Evolutionary conservation across 257 asterid species (phyloP).

Genomic region (Nicotiana noctiflora): DNA sequence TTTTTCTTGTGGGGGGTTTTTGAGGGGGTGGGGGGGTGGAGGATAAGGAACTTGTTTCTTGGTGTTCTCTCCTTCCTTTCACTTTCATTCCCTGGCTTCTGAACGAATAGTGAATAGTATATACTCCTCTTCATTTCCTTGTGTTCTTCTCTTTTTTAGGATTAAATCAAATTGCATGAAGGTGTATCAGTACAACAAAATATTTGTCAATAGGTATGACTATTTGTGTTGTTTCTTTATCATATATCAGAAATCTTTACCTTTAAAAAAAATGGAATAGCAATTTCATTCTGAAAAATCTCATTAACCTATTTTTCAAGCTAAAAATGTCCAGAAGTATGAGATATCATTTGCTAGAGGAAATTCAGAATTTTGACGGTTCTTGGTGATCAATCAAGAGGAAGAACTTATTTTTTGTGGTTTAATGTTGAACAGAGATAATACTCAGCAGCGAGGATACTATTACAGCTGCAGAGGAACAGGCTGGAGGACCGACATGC

Average conservation of each 20-base stretch:
- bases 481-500: conserved; percentile 55
- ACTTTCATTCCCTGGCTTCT: background rate
- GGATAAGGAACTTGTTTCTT: background rate
- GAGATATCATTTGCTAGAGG: background rate
- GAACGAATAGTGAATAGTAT: background rate
- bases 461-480: conserved; percentile 36
- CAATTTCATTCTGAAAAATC: background rate
- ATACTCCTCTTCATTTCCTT: background rate
- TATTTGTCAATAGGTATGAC: background rate
- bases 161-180: background rate
- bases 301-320: background rate
- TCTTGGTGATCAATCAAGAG: conserved; percentile 8
- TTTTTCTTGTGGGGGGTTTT: too few relatives aligned
- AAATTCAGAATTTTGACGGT: background rate
- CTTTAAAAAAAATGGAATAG: background rate
- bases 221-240: background rate
- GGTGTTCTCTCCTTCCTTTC: background rate
- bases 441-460: conserved; percentile 60
- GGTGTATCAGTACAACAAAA: background rate
- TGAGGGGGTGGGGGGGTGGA: too few relatives aligned
- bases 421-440: conserved; percentile 41
- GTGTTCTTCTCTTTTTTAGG: background rate
- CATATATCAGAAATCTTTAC: background rate
- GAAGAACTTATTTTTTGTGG: background rate
- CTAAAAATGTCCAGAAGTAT: background rate